Evolutionary conservation across 176 grass and related monocot genomes (phyloP), one percentile per base, ranked within the genome.

Genomic region (Dendrocalamus sinicus): DNA sequence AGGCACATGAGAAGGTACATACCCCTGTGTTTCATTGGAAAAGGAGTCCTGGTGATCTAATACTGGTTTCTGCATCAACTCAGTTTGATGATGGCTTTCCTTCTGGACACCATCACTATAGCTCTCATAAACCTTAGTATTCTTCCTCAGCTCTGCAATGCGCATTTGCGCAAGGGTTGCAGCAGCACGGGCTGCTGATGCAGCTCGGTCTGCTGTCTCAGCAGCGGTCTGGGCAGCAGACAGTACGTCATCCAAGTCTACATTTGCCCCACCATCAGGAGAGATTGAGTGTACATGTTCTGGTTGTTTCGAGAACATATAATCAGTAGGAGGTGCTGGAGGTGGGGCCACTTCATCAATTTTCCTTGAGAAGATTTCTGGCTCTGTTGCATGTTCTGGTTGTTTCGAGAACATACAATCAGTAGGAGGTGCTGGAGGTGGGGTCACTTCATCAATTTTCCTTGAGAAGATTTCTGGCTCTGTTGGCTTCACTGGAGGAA

Each of bases 31-130:
- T 7, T 81, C 68, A 65, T 79, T 84, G 48, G 88, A 86, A 77
- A 89, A 91, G 39, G 96, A 99, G 85, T 90, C 81, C 67, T 96
- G 93, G 76, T 90, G 87, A 77, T 89, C 84, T 65, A 96, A 91
- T 72, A 84, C 62, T 54, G 88, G 90, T 43, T 75, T 89, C 39
- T 90, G 84, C 4, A 74, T 61, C 59, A 9, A 48, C 54, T 51
- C 84, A 53, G 51, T 35, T 73, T 84, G 86, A 86, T 74, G 76
- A 83, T 78, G 57, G 47, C 43, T 83, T 28, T 84, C 85, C 54
- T 81, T 84, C 16, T 75, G 72, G 80, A 16, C 61, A 73, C 72
- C 22, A 75, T 83, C 75, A 39, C 48, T 54, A 44, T 81, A 81
- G 22, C 70, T 82, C 13, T 81, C 91, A 70, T 82, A 88, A 26